A percentile compares a stretch with the other conserved stretches of the same genome.
Conservation (phyloP, 768 basidiomycete genomes). For the Termitomyces bulborhizus region DNA sequence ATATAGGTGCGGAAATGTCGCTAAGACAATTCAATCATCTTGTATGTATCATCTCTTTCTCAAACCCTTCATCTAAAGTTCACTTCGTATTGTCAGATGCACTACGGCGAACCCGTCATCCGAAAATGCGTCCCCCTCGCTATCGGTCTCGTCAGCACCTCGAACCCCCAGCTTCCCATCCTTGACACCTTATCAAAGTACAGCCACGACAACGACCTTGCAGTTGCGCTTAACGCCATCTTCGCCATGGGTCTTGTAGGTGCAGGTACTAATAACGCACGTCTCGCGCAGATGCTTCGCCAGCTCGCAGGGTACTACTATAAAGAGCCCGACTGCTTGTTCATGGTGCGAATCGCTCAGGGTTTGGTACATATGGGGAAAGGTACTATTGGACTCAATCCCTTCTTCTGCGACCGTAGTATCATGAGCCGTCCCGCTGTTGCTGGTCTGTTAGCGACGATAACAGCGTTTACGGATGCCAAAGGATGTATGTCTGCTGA, state of each 20-base stretch:
- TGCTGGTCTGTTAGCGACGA: slow-evolving; percentile 80
- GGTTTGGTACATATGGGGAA: slow-evolving; percentile 99
- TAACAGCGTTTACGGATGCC: slow-evolving; percentile 91
- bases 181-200: slow-evolving; percentile 98
- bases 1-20: slow-evolving; percentile 97
- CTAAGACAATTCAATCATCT: slow-evolving; percentile 95
- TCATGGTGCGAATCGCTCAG: slow-evolving; percentile 93
- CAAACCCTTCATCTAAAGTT: slow-evolving; percentile 5
- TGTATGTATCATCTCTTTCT: slow-evolving; percentile 36
- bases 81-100: slow-evolving; percentile 62
- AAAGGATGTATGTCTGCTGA: slow-evolving; percentile 71
- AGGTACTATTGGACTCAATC: slow-evolving; percentile 94
- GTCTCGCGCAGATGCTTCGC: slow-evolving; percentile 94
- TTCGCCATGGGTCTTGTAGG: slow-evolving; percentile 98
- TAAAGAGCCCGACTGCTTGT: slow-evolving; percentile 95
- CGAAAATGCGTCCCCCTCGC: slow-evolving; percentile 93
- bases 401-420: slow-evolving; percentile 90
- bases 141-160: slow-evolving; percentile 89
- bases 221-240: slow-evolving; percentile 94
- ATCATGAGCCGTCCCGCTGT: slow-evolving; percentile 88
- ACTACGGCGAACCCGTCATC: slow-evolving; percentile 91
- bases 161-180: slow-evolving; percentile 91
- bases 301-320: slow-evolving; percentile 97
- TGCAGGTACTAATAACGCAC: slow-evolving; percentile 98
- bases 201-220: slow-evolving; percentile 97